These are phyloP conservation scores for Austroboletus novae-zelandiae DNA, from an alignment of 1,284 basidiomycete genomes.

Conservation along the genomic window DNA sequence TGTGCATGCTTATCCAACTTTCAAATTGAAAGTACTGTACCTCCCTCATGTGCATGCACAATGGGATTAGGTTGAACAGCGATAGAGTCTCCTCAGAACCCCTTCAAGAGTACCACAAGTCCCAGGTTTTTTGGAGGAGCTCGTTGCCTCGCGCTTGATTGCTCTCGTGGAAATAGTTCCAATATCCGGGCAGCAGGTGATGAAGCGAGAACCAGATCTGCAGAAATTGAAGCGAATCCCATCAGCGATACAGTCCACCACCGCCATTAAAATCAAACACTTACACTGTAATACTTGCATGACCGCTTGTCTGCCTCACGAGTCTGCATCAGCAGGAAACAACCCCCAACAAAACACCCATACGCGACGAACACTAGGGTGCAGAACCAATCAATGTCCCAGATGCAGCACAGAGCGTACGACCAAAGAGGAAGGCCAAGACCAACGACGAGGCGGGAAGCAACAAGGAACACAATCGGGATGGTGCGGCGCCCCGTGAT, in stretches of 20 bases:
- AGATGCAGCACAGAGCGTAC: conserved; percentile 18
- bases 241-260: not conserved
- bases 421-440: conserved; percentile 28
- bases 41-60: too few species aligned
- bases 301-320: conserved; percentile 29
- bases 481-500: conserved; percentile 34
- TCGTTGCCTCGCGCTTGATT: conserved; percentile 14
- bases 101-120: conserved; percentile 11
- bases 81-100: conserved; percentile 4
- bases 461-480: conserved; percentile 34
- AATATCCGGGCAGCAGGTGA: conserved; percentile 32
- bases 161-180: conserved; percentile 9
- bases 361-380: conserved; percentile 26
- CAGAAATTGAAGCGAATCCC: not conserved
- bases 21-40: too few species aligned
- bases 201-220: conserved; percentile 35
- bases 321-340: conserved; percentile 26
- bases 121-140: conserved; percentile 24
- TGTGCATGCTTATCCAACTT: too few species aligned
- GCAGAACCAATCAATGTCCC: conserved; percentile 27
- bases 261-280: conserved; percentile 1
- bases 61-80: too few species aligned
- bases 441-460: conserved; percentile 24
- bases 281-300: conserved; percentile 35
- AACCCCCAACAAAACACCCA: conserved; percentile 24